phyloP scores from a whole-genome alignment of 768 basidiomycete species.

The Boletus reticulatus region DNA sequence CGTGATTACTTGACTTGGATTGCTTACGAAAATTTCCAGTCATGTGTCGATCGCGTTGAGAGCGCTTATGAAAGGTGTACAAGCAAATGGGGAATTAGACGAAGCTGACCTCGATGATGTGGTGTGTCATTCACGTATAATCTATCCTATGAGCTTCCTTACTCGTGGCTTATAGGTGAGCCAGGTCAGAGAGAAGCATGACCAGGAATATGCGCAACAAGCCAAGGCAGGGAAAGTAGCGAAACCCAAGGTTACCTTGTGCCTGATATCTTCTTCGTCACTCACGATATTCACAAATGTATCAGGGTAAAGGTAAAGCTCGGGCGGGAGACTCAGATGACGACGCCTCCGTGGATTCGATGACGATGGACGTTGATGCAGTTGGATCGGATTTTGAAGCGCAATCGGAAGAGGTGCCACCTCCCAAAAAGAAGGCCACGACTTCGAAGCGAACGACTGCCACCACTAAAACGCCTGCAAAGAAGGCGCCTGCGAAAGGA shows the following conservation, averaged over 20 bases:
- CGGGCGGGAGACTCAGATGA: constrained; percentile 52
- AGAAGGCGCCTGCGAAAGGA: constrained; percentile 48
- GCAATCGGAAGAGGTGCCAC: constrained; percentile 40
- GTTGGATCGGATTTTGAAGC: constrained; percentile 51
- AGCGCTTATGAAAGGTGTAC: constrained; percentile 63
- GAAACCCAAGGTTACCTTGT: constrained; percentile 44
- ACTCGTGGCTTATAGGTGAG: constrained; percentile 43
- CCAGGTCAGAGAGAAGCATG: constrained; percentile 69
- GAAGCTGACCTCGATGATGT: constrained; percentile 75
- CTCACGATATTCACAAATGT: neutral
- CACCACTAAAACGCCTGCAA: constrained; percentile 37
- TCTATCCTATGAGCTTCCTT: neutral
- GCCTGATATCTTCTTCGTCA: neutral
- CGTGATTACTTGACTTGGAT: neutral
- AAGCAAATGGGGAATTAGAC: constrained; percentile 61
- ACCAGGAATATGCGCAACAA: constrained; percentile 58
- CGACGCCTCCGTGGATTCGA: constrained; percentile 57
- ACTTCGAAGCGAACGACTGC: constrained; percentile 29
- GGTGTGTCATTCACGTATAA: constrained; percentile 38
- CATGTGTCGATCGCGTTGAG: constrained; percentile 65
- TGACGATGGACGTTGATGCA: constrained; percentile 72
- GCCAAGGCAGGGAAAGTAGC: constrained; percentile 34
- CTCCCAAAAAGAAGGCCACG: constrained; percentile 42
- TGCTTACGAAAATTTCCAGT: constrained; percentile 22
- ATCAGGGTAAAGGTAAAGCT: constrained; percentile 52